These are phyloP conservation scores for Coniochaeta sp. DNA, from an alignment of 2,329 filamentous ascomycete species.

Conservation along the genomic window DNA sequence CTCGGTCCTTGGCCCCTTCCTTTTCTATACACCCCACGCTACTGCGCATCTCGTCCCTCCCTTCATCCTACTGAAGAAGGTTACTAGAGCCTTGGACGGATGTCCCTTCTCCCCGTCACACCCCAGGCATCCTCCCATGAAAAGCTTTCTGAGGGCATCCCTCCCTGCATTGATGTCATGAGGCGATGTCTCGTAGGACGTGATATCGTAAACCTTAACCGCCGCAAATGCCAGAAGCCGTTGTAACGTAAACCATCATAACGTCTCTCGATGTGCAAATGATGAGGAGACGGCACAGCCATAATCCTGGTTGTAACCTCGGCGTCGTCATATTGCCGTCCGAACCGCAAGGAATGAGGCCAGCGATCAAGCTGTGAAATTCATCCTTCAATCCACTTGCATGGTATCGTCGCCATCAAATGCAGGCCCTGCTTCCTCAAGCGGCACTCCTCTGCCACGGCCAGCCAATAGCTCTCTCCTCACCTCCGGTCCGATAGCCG, in stretches of 20 bases:
- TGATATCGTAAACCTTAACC: not conserved
- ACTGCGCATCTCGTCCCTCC: not conserved
- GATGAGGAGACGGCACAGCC: not conserved
- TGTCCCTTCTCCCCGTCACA: not conserved
- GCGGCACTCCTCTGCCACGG: constrained; percentile 69
- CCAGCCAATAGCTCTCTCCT: constrained; percentile 82
- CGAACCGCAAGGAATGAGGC: not conserved
- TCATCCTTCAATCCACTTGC: constrained; percentile 50
- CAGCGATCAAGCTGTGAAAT: not conserved
- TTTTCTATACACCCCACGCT: not conserved
- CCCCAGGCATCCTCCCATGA: not conserved
- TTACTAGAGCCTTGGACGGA: not conserved
- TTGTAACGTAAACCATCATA: not conserved
- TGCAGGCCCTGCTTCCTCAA: constrained; percentile 47
- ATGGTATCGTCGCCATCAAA: constrained; percentile 86
- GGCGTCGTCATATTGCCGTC: not conserved
- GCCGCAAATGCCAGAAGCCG: not conserved
- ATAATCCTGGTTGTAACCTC: not conserved
- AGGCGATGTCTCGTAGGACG: not conserved
- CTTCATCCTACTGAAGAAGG: not conserved
- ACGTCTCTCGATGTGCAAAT: not conserved
- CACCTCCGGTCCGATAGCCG: constrained; percentile 84
- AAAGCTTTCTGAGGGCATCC: not conserved
- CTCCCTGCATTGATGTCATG: not conserved
- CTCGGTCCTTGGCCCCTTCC: not conserved